A percentile compares a stretch with the other conserved stretches of the same genome.
Conservation (phyloP, 1,284 basidiomycete genomes). For the Trichosporon ovoides region DNA sequence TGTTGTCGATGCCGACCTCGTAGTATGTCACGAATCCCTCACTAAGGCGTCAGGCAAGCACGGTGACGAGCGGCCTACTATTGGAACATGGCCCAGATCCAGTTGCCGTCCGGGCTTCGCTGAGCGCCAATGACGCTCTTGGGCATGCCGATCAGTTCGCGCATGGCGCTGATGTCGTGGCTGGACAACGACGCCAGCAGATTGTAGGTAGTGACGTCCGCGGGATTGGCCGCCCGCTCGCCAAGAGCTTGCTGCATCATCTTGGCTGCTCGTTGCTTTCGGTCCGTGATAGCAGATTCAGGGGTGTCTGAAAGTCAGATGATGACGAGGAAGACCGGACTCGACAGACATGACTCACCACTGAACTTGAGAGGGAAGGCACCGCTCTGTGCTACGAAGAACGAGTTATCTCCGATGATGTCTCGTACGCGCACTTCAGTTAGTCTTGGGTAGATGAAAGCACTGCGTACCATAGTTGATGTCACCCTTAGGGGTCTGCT, state of each 20-base stretch:
- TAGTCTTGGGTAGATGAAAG: neutral
- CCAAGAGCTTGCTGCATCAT: slow-evolving; percentile 33
- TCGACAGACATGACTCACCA: too few relatives aligned
- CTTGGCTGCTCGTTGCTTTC: slow-evolving; percentile 5
- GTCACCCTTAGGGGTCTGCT: slow-evolving; percentile 1
- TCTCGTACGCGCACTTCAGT: slow-evolving; percentile 43
- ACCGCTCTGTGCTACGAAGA: slow-evolving; percentile 32
- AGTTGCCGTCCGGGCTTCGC: slow-evolving; percentile 17
- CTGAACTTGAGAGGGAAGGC: slow-evolving; percentile 13
- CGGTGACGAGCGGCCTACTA: slow-evolving; percentile 10
- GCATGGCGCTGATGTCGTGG: slow-evolving; percentile 50
- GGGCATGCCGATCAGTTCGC: slow-evolving; percentile 48
- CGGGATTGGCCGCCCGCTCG: slow-evolving; percentile 15
- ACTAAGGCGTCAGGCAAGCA: neutral
- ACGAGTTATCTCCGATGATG: slow-evolving; percentile 49
- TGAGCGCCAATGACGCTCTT: slow-evolving; percentile 33
- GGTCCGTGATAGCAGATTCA: slow-evolving; percentile 19
- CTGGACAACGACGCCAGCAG: slow-evolving; percentile 43
- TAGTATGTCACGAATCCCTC: slow-evolving; percentile 39
- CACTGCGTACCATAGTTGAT: slow-evolving; percentile 17
- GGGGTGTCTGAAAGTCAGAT: slow-evolving; percentile 44
- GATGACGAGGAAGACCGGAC: neutral
- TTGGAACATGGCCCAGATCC: slow-evolving; percentile 15
- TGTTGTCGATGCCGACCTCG: slow-evolving; percentile 47
- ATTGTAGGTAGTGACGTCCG: slow-evolving; percentile 34